phyloP scores from a whole-genome alignment of 2,329 filamentous ascomycete genomes.

The Calonectria leucothoes region DNA sequence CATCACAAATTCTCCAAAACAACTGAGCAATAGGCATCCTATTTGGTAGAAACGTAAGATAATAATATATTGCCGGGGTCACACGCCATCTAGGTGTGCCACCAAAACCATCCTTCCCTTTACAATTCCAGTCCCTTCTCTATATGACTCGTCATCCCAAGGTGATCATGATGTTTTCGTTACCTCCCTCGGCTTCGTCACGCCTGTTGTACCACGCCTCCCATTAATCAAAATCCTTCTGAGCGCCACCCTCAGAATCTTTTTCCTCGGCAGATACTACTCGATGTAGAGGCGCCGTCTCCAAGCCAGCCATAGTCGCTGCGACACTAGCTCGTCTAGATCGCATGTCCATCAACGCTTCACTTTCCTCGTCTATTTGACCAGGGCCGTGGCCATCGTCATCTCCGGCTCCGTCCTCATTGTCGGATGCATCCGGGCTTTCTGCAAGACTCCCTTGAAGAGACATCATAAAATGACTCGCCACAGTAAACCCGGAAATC shows the following conservation, averaged over 20 bases:
- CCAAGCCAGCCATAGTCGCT: conserved; percentile 57
- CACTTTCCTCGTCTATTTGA: conserved; percentile 63
- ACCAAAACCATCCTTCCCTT: not conserved
- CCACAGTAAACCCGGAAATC: conserved; percentile 62
- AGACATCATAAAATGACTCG: conserved; percentile 63
- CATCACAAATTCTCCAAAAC: not conserved
- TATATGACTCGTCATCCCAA: conserved; percentile 22
- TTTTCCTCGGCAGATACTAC: conserved; percentile 35
- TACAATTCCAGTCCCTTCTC: conserved; percentile 14
- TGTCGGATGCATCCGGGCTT: conserved; percentile 53
- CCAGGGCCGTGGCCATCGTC: conserved; percentile 56
- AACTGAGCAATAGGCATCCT: too few relatives aligned
- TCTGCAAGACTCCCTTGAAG: conserved; percentile 63
- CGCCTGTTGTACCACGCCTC: conserved; percentile 1
- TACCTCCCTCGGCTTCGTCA: not conserved
- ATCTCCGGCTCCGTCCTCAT: conserved; percentile 47
- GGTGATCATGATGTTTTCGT: conserved; percentile 16
- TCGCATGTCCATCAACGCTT: conserved; percentile 63
- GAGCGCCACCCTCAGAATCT: conserved; percentile 34
- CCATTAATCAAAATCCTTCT: conserved; percentile 58
- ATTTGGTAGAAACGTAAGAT: not conserved
- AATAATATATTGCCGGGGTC: not conserved
- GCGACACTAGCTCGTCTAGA: conserved; percentile 68
- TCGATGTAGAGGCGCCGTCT: conserved; percentile 61
- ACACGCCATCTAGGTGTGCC: conserved; percentile 2